Evolutionary conservation across 2,329 filamentous ascomycete species (phyloP).

Genomic region (Knufia petricola): DNA sequence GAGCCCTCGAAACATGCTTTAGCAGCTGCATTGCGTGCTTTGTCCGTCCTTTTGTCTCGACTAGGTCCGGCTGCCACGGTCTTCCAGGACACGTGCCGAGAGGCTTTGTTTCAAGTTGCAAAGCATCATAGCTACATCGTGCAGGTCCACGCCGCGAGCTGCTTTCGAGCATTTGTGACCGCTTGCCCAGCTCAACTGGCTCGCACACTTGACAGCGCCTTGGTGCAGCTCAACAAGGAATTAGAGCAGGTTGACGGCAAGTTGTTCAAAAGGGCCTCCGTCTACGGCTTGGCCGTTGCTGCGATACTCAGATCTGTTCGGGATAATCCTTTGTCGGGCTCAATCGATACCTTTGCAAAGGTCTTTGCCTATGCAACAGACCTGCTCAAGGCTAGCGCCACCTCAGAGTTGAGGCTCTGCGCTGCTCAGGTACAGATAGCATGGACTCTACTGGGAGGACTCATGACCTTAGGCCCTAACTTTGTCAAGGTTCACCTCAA

Average conservation of each 20-base stretch:
- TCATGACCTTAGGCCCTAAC: slow-evolving; percentile 94
- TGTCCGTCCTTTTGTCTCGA: slow-evolving; percentile 66
- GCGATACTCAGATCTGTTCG: slow-evolving; percentile 85
- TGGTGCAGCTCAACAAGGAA: slow-evolving; percentile 88
- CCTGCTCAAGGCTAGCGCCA: slow-evolving; percentile 81
- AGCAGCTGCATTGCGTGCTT: slow-evolving; percentile 65
- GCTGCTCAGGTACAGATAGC: slow-evolving; percentile 95
- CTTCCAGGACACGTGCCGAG: slow-evolving; percentile 74
- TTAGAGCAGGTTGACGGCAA: slow-evolving; percentile 65
- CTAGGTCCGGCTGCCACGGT: slow-evolving; percentile 72
- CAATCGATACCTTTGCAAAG: slow-evolving; percentile 86
- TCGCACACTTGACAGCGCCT: slow-evolving; percentile 84
- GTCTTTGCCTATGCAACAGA: slow-evolving; percentile 86
- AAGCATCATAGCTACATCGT: slow-evolving; percentile 95
- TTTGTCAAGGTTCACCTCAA: slow-evolving; percentile 98
- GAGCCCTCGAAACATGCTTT: slow-evolving; percentile 84
- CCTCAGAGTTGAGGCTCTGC: slow-evolving; percentile 80
- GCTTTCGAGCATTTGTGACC: slow-evolving; percentile 75
- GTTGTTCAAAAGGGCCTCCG: slow-evolving; percentile 9
- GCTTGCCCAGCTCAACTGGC: slow-evolving; percentile 88
- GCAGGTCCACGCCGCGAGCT: slow-evolving; percentile 79
- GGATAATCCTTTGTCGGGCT: slow-evolving; percentile 80
- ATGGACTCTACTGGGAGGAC: slow-evolving; percentile 90
- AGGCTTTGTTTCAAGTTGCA: slow-evolving; percentile 78
- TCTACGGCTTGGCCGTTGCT: slow-evolving; percentile 79